Evolutionary conservation across 169 alveolate species (phyloP), one percentile per base, ranked within the genome.

Genomic region (Ichthyophthirius multifiliis): DNA sequence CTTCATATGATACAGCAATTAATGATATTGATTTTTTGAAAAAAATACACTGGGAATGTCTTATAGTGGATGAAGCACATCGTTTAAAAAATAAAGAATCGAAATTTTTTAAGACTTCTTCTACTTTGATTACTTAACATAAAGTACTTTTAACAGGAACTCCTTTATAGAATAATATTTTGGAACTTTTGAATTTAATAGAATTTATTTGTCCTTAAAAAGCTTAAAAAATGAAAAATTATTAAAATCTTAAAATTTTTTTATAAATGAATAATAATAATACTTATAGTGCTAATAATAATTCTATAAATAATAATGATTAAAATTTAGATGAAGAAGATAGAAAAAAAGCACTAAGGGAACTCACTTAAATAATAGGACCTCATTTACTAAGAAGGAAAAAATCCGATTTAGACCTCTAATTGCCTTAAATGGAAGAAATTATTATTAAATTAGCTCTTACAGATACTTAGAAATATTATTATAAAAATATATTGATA

Each of bases 1-100:
- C 87, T 2, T 75, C 89, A 18, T 88, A 88, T 48, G 87, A 88
- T 48, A 82, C 76, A 3, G 81, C 85, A 7, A 79, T 83, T 4
- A 78, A 45, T 9, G 93, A 88, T 47, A 41, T 30, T 31, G 37
- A 63, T 3, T 34, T 37, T 13, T 63, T 88, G 12, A 67, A 39
- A 43, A 79, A 71, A 41, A 84, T 86, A 18, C 65, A 86, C 15
- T 93, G 96, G 96, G 90, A 86, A 67, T 79, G 84, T 20, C 63
- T 93, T 3, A 75, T 93, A 2, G 79, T 90, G 6, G 96, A 93
- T 83, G 96, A 93, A 74, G 96, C 95, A 3, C 93, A 93, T 31
- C 83, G 92, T 75, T 65, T 92, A 13, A 92, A 92, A 62, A 86
- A 85, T 31, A 75, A 76, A 31, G 85, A 89, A 37, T 83, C 93